Percentiles rank a stretch among this genome's conserved stretches.
These are phyloP conservation scores for Yarrowia keelungensis DNA, from an alignment of 805 yeast genomes.

Conservation along the genomic window DNA sequence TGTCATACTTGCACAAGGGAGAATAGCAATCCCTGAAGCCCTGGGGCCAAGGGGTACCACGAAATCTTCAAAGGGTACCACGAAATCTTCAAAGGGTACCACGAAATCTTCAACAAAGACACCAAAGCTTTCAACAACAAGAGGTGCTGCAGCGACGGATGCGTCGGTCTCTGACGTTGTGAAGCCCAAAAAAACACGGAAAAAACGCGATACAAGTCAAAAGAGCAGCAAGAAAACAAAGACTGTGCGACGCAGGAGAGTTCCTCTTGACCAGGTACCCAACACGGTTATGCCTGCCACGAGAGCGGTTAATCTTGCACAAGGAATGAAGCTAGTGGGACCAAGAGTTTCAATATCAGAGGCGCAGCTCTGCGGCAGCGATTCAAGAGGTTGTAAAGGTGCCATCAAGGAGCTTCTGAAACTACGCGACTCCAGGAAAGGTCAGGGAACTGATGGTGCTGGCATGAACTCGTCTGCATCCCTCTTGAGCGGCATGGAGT, in stretches of 20 bases:
- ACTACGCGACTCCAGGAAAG: not conserved
- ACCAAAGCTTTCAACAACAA: too few relatives aligned
- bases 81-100: too few relatives aligned
- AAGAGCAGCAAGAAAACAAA: not conserved
- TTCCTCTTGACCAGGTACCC: conserved; percentile 24
- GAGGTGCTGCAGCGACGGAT: too few relatives aligned
- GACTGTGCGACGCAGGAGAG: not conserved
- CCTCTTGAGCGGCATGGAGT: not conserved
- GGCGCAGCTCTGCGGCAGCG: too few relatives aligned
- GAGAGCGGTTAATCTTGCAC: conserved; percentile 9
- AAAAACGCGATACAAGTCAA: not conserved
- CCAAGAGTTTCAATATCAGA: not conserved
- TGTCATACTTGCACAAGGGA: not conserved
- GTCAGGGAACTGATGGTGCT: not conserved
- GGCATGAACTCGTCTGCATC: not conserved
- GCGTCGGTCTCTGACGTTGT: too few relatives aligned
- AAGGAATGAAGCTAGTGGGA: not conserved
- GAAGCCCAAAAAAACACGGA: not conserved
- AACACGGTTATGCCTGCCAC: conserved; percentile 9
- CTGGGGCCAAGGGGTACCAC: too few relatives aligned
- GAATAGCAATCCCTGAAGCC: not conserved
- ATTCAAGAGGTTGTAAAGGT: not conserved
- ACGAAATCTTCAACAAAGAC: too few relatives aligned
- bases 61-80: too few relatives aligned
- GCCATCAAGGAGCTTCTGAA: not conserved